phyloP scores from a whole-genome alignment of 2,329 filamentous ascomycete species.

The Curvularia sp. region DNA sequence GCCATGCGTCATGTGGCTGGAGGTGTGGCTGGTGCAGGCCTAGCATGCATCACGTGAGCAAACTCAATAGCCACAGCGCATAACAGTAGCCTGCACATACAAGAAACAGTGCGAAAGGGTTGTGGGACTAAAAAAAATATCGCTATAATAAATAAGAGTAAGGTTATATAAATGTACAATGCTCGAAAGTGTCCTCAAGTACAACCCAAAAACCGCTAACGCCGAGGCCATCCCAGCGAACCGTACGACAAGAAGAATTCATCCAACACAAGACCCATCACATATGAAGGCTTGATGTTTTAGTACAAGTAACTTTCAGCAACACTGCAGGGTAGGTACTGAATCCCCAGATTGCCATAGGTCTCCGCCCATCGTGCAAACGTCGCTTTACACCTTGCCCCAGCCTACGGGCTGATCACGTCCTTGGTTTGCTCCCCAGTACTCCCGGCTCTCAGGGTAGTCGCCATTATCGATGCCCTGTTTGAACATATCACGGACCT shows the following conservation, averaged over 20 bases:
- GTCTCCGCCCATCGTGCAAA: constrained; percentile 5
- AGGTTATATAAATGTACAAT: constrained; percentile 1
- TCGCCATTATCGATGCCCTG: constrained; percentile 50
- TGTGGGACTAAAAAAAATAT: too few relatives aligned
- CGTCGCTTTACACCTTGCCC: constrained; percentile 42
- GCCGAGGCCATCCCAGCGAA: constrained; percentile 12
- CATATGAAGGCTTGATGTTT: constrained; percentile 6
- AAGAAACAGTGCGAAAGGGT: too few relatives aligned
- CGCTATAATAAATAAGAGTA: background rate
- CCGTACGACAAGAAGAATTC: background rate
- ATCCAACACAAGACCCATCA: background rate
- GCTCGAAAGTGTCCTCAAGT: background rate
- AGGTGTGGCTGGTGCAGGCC: constrained; percentile 5
- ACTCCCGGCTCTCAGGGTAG: constrained; percentile 48
- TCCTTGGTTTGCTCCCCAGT: constrained; percentile 51
- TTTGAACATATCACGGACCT: constrained; percentile 46
- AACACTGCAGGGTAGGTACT: constrained; percentile 11
- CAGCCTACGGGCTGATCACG: constrained; percentile 43
- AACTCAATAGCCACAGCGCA: too few relatives aligned
- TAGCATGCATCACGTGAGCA: constrained; percentile 9
- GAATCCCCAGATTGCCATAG: constrained; percentile 26
- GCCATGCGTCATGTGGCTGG: constrained; percentile 17
- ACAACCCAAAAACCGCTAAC: constrained; percentile 7
- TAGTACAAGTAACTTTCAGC: background rate
- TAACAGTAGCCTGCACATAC: background rate